Base-by-base conservation (phyloP, 495 filamentous ascomycete genomes). In the Pyronema omphalodes region DNA sequence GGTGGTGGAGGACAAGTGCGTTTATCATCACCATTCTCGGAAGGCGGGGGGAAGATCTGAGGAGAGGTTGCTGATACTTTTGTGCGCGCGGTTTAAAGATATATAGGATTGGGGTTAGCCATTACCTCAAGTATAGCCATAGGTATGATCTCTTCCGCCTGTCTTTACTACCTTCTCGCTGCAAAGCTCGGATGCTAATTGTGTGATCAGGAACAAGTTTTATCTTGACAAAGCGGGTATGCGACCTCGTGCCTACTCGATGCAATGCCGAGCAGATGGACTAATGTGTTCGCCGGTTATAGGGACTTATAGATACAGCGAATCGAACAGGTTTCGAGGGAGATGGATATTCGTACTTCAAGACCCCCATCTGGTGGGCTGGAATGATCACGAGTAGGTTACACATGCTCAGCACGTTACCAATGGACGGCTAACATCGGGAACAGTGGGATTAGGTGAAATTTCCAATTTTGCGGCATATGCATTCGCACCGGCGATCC, bases 401-500 rank as follows among this genome's bases (percentile, higher is more conserved):
- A 45, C 46, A 35, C 50, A 35, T 35, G 34, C 40, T 9, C 44
- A n/a, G 8, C 40, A 23, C 12, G 33, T 9, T 8, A 18, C 11
- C 29, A 14, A 35, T 48, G 35, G 18, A 18, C 9, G 44, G 44
- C n/a, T 47, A 29, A 29, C 19, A 47, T 1, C 12, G 8, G 48
- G 39, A 55, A 58, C 60, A 83, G 71, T 78, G 74, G 83, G 93
- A 39, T 65, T 84, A 37, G 91, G 91, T 57, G 91, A 98, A 69
- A 73, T 91, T 47, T 87, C 84, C 66, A 98, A 98, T 66, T 98
- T 98, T 66, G 87, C 88, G 23, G 91, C 91, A 54, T 98, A 98
- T 67, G 91, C 91, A 1, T 98, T 95, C 69, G 91, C 91, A 56
- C 91, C 91, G 37, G 91, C 91, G 3, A 98, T 98, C 66, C 73